These are phyloP conservation scores for Melocanna baccifera DNA, from an alignment of 176 grass and related monocot species.

Conservation along the genomic window DNA sequence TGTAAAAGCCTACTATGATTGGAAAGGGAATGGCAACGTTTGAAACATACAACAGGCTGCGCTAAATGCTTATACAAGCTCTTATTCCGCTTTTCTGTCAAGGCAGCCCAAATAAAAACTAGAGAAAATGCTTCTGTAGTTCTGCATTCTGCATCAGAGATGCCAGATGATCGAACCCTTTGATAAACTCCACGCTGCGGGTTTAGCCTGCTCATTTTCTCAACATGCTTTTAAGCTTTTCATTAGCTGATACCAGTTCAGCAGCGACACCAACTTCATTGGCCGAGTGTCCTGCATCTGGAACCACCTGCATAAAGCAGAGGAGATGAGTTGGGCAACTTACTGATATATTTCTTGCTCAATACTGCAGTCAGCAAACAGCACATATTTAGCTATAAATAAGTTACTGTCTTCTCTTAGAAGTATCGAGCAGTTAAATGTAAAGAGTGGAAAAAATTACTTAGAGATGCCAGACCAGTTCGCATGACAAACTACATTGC, in stretches of 20 bases:
- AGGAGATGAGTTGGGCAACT: not conserved
- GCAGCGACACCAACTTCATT: slow-evolving; percentile 67
- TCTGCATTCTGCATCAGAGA: not conserved
- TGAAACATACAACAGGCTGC: not conserved
- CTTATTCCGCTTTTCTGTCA: not conserved
- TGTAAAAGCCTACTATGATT: not conserved
- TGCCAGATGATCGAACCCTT: not conserved
- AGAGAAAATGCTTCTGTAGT: not conserved
- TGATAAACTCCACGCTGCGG: not conserved
- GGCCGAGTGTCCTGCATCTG: slow-evolving; percentile 89
- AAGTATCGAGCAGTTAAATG: not conserved
- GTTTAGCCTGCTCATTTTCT: slow-evolving; percentile 32
- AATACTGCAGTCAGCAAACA: not conserved
- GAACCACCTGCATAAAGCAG: slow-evolving; percentile 56
- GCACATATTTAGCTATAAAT: not conserved
- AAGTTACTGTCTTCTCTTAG: not conserved
- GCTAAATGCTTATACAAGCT: not conserved
- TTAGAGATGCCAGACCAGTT: not conserved
- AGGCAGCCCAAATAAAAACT: not conserved
- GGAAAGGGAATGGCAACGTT: not conserved
- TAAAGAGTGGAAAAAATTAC: too few species aligned
- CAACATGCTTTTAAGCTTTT: slow-evolving; percentile 57
- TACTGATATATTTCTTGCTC: not conserved
- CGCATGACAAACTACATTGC: not conserved
- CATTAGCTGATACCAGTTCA: slow-evolving; percentile 75